Evolutionary conservation across 1,139 yeast genomes (phyloP), one percentile per base, ranked within the genome.

Genomic region (Debaryomycetaceae sp.): DNA sequence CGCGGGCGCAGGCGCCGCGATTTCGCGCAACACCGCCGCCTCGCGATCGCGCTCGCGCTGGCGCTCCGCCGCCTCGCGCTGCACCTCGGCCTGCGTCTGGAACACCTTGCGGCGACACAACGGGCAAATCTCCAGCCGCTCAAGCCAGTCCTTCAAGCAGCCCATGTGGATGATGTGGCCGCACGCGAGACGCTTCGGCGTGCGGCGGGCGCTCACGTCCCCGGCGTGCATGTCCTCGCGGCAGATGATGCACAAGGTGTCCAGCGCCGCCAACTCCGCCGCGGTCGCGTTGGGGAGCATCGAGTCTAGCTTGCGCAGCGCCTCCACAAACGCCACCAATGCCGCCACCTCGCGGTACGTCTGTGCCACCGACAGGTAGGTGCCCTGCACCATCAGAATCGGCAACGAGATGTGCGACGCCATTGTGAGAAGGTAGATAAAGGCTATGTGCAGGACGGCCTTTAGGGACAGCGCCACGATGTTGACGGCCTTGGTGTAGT

Each of bases 111-210:
- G 65, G 42, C 96, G 69, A 56, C 97, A 91, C 35, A 89, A 77
- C 1, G 99, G 98, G 59, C 99, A 91, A 18, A 78, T 75, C 45
- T 83, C 93, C 0, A 96, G 85, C 42, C 95, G 70, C 48, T 85
- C 95, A 43, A 91, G 65, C 99, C 99, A 91, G 44, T 84, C 83
- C 49, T 84, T 83, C 41, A 91, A 68, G 54, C 98, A 91, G 3
- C 95, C 91, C 61, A 83, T 65, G 53, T 91, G 99, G 38, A 91
- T 67, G 34, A 86, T 81, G 55, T 91, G 99, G 13, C 84, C 83
- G 61, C 99, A 91, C 2, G 65, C 67, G 34, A 91, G 65, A 47
- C 72, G 82, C 53, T 86, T 86, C 2, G 97, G 95, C 28, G 60
- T 67, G 34, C 67, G 61, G 37, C 89, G 69, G 12, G 22, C 7